These are phyloP conservation scores for Polygonum maritimum DNA, from an alignment of 148 eudicot species.

Conservation along the genomic window DNA sequence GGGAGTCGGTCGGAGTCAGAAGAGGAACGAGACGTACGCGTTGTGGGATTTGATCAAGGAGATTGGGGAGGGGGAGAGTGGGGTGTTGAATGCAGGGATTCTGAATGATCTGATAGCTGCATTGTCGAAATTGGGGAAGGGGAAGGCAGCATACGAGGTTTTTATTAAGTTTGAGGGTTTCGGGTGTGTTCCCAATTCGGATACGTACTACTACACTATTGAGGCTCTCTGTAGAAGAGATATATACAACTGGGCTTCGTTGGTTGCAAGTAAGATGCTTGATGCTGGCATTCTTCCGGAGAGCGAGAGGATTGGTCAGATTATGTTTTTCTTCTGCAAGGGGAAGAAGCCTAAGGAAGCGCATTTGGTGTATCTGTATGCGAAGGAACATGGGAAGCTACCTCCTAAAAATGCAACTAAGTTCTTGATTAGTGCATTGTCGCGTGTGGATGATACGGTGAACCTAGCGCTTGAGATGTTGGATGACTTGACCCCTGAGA, in stretches of 20 bases:
- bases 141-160: constrained; percentile 67
- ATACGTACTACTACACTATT: constrained; percentile 56
- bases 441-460: constrained; percentile 43
- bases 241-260: constrained; percentile 51
- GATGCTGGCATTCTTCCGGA: constrained; percentile 48
- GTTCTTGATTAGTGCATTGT: constrained; percentile 47
- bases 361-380: constrained; percentile 50
- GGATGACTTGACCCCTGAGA: constrained; percentile 42
- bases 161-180: constrained; percentile 70
- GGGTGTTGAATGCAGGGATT: constrained; percentile 33
- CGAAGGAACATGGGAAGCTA: constrained; percentile 32
- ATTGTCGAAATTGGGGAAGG: constrained; percentile 58
- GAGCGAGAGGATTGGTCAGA: constrained; percentile 43
- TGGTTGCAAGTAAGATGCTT: constrained; percentile 62
- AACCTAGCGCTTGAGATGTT: constrained; percentile 51
- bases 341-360: constrained; percentile 50
- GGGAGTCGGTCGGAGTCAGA: constrained; percentile 25
- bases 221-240: constrained; percentile 62
- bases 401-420: constrained; percentile 45
- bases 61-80: constrained; percentile 41
- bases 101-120: constrained; percentile 55
- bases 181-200: constrained; percentile 48
- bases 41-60: constrained; percentile 75
- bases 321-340: constrained; percentile 52
- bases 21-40: constrained; percentile 39